Base-by-base conservation (phyloP, 257 asterid genomes). In the Striga asiatica region DNA sequence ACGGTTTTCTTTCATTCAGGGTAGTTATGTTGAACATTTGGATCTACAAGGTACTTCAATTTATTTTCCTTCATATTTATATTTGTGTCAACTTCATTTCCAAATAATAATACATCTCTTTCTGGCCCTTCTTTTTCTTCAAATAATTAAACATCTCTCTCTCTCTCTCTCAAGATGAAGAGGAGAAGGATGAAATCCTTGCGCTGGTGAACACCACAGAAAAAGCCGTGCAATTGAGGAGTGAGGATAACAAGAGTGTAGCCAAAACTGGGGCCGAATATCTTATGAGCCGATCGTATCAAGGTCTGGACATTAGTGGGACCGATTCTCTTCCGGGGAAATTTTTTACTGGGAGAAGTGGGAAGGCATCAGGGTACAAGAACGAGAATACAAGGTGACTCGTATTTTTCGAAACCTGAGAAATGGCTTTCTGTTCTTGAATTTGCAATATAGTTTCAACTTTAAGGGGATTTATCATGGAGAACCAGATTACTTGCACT, bases 261-360 rank as follows among this genome's bases (percentile, higher is more conserved):
- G 82, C 96, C 0, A 83, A 72, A 54, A 72, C 94, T 2, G 97
- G 96, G 45, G 97, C 96, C 6, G 97, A 89, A 67, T 89, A 46
- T 65, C 85, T 89, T 51, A 94, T 85, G 0, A 39, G 76, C 53
- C 82, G 97, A 58, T 76, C 96, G 10, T 83, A 74, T 67, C 96
- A 83, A 1, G 97, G 96, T 56, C 89, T 89, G 16, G 91, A 89
- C 58, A 76, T 83, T 51, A 73, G 73, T 27, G 60, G 65, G 56
- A 54, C 41, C 9, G 66, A 64, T 28, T 49, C 74, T 37, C 45
- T 47, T 0, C 79, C 88, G 0, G 83, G 73, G 62, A 68, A 80
- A 7, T 78, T 78, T 70, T 75, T 80, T 46, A 53, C 78, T 2
- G 97, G 97, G 62, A 76, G 85, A 74, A 79, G 88, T 41, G 97